Percentiles rank a stretch among this genome's conserved stretches.
phyloP scores from a whole-genome alignment of 805 yeast genomes.

The Metschnikowia gruessii region DNA sequence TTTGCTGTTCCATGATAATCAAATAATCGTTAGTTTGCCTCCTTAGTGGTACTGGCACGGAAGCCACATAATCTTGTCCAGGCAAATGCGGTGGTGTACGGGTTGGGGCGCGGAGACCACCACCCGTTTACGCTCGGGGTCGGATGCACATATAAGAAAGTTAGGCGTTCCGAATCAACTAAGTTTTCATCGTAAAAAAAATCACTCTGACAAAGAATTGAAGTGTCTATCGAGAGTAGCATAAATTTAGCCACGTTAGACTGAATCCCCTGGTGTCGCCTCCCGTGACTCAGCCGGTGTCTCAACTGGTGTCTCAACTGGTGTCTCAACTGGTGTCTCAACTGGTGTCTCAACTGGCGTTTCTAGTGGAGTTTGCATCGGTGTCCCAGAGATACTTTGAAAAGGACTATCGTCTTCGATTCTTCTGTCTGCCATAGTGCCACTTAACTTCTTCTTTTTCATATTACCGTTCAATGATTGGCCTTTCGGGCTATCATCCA shows the following conservation, averaged over 20 bases:
- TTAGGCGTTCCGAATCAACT: too few species aligned
- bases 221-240: too few species aligned
- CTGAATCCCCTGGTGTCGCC: background rate
- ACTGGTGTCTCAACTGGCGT: constrained; percentile 2
- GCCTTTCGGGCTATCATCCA: background rate
- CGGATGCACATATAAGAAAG: too few species aligned
- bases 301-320: constrained; percentile 1
- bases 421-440: background rate
- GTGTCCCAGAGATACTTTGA: constrained; percentile 4
- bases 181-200: too few species aligned
- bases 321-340: background rate
- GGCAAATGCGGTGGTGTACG: too few species aligned
- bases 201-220: too few species aligned
- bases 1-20: constrained; percentile 38
- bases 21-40: background rate
- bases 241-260: too few species aligned
- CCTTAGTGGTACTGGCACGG: background rate
- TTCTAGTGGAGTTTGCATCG: background rate
- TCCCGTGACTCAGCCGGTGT: background rate
- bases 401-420: background rate
- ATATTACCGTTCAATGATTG: background rate
- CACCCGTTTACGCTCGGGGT: too few species aligned
- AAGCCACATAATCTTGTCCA: background rate
- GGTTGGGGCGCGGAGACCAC: too few species aligned
- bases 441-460: background rate